These are phyloP conservation scores for Pichia thaimueangensis DNA, from an alignment of 805 yeast species.

Conservation along the genomic window DNA sequence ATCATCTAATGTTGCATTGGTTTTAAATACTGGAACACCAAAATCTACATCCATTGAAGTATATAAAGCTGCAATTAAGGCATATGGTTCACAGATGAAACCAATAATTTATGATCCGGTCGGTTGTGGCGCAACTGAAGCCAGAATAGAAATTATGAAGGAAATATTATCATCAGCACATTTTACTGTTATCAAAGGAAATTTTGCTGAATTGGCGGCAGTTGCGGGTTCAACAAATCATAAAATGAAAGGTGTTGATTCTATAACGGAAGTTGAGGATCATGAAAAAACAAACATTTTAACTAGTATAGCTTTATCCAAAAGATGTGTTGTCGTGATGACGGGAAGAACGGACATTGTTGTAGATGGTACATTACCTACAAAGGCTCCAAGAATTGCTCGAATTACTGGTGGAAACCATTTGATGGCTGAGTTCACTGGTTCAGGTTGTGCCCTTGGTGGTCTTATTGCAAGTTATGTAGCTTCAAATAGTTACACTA, in stretches of 20 bases:
- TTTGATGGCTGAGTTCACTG: constrained; percentile 65
- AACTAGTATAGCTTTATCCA: constrained; percentile 40
- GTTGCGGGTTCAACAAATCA: constrained; percentile 42
- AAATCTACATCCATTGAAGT: constrained; percentile 36
- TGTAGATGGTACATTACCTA: constrained; percentile 36
- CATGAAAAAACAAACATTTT: constrained; percentile 37
- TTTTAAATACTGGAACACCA: constrained; percentile 75
- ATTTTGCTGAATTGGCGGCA: constrained; percentile 68
- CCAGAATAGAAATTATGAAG: constrained; percentile 45
- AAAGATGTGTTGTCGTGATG: constrained; percentile 57
- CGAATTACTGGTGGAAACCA: constrained; percentile 51
- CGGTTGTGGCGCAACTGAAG: constrained; percentile 78
- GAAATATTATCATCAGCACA: constrained; percentile 50
- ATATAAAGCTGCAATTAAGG: constrained; percentile 45
- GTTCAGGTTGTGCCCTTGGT: constrained; percentile 80
- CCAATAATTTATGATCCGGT: constrained; percentile 86
- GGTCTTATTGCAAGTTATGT: constrained; percentile 57
- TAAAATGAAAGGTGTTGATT: constrained; percentile 71
- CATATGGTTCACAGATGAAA: constrained; percentile 48
- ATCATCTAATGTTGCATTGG: constrained; percentile 47
- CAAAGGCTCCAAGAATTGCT: constrained; percentile 10
- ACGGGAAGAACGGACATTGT: constrained; percentile 58
- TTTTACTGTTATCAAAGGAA: constrained; percentile 72
- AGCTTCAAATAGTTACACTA: constrained; percentile 36
- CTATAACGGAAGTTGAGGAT: constrained; percentile 18